Evolutionary conservation across 2,329 filamentous ascomycete genomes (phyloP), one percentile per base, ranked within the genome.

Genomic region (Cladosporium halotolerans): DNA sequence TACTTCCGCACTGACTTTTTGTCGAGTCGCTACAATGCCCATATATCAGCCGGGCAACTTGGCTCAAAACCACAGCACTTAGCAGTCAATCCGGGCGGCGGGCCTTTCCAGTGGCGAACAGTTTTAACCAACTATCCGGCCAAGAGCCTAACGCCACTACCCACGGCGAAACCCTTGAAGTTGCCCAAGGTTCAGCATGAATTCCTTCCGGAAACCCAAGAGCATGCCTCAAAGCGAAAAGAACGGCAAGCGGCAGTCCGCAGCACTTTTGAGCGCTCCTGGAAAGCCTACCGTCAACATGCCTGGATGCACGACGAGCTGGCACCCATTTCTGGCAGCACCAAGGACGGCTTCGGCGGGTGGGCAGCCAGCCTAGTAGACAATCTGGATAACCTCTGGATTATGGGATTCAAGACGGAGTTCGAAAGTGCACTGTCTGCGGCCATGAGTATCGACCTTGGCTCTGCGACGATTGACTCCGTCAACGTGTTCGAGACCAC

Each of bases 251-350:
- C 58, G 52, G 66, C 58, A 52, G 73, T 77, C 33, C 71, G 70
- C 55, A 68, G 67, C 44, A 68, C 70, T 2, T 77, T 77, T 53
- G 48, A 69, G 50, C 69, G 70, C 44, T 71, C 69, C 53, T 78
- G 74, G 74, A 67, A 63, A 4, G 66, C 69, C 9, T 78, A 78
- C 61, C 67, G 68, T 32, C 51, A 66, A 39, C 66, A 71, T 57
- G 74, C 73, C 3, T 78, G 75, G 75, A 70, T 74, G 69, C 68
- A 73, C 53, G 75, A 78, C 52, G 75, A 78, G 61, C 60, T 78
- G 33, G 63, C 62, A 19, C 75, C 75, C 1, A 64, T 77, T n/a
- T 67, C 65, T 51, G 73, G 73, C 16, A 65, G 66, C 3, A 60
- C 58, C 18, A 69, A 64, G 42, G 65, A 76, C 57, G 66, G 67